phyloP scores from a whole-genome alignment of 257 asterid species.

The Gardenia jasminoides region DNA sequence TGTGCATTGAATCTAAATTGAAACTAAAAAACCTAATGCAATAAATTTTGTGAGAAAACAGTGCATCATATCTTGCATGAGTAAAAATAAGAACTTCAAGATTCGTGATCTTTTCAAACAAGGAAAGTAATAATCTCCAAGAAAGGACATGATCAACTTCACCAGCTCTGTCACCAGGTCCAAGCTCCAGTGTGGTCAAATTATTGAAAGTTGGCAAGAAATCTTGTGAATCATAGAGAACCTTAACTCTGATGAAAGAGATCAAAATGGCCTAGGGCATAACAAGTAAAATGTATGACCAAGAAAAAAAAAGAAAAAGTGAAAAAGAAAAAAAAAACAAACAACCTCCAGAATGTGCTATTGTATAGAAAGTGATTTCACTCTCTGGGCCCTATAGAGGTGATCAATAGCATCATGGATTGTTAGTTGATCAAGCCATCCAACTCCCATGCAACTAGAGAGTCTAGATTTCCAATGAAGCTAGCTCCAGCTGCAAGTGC shows the following conservation, averaged over 20 bases:
- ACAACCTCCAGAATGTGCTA: not conserved
- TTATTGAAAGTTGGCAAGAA: not conserved
- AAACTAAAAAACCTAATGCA: not conserved
- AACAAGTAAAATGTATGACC: no score
- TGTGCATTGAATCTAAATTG: not conserved
- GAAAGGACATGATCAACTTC: not conserved
- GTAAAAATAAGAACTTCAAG: not conserved
- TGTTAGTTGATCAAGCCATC: no score
- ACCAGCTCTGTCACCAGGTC: no score
- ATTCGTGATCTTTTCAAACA: not conserved
- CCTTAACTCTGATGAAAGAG: slow-evolving; percentile 1
- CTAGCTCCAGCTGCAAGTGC: not conserved
- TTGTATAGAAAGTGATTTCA: not conserved
- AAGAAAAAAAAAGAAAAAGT: not conserved
- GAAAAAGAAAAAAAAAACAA: not conserved
- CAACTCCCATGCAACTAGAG: not conserved
- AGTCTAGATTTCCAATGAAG: not conserved
- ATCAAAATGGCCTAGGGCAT: not conserved
- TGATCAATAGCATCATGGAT: not conserved
- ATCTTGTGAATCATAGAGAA: not conserved
- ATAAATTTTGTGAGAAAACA: not conserved
- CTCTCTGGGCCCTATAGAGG: not conserved
- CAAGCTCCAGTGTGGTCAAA: not conserved
- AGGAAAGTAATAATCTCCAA: not conserved
- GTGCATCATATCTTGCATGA: not conserved